Base-by-base conservation (phyloP, 2,329 filamentous ascomycete genomes). In the Zymoseptoria passerinii region DNA sequence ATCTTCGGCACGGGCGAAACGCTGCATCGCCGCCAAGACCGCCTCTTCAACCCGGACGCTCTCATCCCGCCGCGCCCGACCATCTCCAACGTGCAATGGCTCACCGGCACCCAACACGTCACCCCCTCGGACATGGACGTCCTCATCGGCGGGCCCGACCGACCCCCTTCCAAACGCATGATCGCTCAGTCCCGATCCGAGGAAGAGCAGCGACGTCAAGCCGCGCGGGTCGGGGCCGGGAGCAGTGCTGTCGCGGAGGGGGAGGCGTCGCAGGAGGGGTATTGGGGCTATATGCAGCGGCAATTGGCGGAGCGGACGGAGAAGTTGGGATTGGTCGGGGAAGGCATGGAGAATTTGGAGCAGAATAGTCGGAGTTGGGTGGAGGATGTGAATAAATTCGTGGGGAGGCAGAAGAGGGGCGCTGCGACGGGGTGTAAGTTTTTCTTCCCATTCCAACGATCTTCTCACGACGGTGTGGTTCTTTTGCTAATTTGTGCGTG, bases 31-130 rank as follows among this genome's bases (percentile, higher is more conserved):
- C 76, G 77, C 16, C 76, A 83, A n/a, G 92, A 96, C 70, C 83
- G 79, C 7, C 79, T 99, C 2, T 83, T 89, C 73, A 96, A 97
- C 70, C 85, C 89, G 0, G 80, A 88, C 58, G 81, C 89, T 0
- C 70, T 82, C 16, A 81, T 88, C 20, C 92, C 92, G 1, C 81
- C 90, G 10, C 84, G 94, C 1, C 94, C 94, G 0, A 96, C 91
- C 0, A 99, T 99, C 60, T 95, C 89, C 19, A 96, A 95, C 68
- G 75, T 99, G 44, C 91, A 97, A 74, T 99, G 94, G 94, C 90
- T 99, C 55, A 88, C 91, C 0, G 94, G 94, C 3, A 97, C 92
- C 1, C 92, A 96, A 73, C 88, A 95, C 67, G 82, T 99, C 51
- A 90, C 90, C 1, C 87, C 90, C 0, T 80, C 86, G 1, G 94